Evolutionary conservation across 2,329 filamentous ascomycete genomes (phyloP).

Genomic region (Blastomyces silverae): DNA sequence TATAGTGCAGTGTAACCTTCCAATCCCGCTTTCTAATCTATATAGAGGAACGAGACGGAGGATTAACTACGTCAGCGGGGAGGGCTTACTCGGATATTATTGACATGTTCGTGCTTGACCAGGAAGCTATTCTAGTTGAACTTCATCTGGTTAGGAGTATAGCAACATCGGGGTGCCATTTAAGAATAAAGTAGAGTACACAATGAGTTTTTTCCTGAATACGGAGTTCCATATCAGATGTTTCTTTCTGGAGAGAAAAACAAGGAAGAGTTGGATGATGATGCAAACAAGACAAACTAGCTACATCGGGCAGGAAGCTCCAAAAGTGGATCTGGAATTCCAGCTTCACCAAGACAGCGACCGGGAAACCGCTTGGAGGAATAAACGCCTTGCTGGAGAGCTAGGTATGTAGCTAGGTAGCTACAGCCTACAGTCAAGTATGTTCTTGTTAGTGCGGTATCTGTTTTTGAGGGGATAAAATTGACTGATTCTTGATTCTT

Average conservation of each 20-base stretch:
- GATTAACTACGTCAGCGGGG: not conserved
- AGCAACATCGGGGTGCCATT: not conserved
- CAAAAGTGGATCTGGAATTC: not conserved
- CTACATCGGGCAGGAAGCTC: not conserved
- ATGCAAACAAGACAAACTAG: constrained; percentile 10
- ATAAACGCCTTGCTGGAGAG: not conserved
- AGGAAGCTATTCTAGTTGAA: not conserved
- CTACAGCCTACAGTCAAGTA: too few species aligned
- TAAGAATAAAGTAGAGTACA: not conserved
- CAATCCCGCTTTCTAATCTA: not conserved
- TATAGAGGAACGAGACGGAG: not conserved
- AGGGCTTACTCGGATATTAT: constrained; percentile 9
- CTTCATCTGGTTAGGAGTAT: not conserved
- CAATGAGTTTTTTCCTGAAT: too few species aligned
- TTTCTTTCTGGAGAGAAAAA: not conserved
- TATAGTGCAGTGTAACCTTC: not conserved
- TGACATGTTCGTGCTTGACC: constrained; percentile 1
- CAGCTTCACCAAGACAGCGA: too few species aligned
- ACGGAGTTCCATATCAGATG: too few species aligned
- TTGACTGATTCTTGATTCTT: not conserved
- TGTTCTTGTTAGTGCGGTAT: too few species aligned
- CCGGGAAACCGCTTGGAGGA: too few species aligned
- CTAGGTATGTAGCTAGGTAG: too few species aligned
- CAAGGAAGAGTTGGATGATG: not conserved
- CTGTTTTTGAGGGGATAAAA: too few species aligned